Evolutionary conservation across 352 stramenopile species (phyloP).

Genomic region (Chrysophaeum taylorii): DNA sequence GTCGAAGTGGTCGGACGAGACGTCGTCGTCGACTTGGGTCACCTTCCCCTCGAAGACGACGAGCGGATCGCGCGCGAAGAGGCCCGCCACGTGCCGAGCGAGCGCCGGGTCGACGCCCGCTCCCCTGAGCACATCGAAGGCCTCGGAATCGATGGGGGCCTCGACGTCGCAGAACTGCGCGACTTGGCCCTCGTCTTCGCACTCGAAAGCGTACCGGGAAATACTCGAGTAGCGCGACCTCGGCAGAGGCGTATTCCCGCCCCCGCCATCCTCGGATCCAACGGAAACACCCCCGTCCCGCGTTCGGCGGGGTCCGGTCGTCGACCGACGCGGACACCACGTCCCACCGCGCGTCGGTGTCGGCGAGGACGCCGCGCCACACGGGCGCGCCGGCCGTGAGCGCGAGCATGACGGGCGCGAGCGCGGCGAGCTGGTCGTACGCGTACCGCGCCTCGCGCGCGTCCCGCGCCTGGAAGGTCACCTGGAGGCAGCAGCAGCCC

Average conservation of each 20-base stretch:
- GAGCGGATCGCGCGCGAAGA: conserved; percentile 96
- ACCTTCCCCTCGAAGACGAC: conserved; percentile 71
- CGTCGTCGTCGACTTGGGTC: conserved; percentile 65
- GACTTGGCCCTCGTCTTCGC: background rate
- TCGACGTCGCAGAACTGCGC: background rate
- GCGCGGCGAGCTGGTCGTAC: conserved; percentile 95
- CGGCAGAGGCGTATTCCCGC: background rate
- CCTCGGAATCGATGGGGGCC: conserved; percentile 75
- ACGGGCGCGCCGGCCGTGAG: conserved; percentile 94
- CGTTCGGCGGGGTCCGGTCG: conserved; percentile 71
- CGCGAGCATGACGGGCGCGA: conserved; percentile 95
- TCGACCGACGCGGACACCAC: conserved; percentile 95
- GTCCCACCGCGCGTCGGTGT: conserved; percentile 65
- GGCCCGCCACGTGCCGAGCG: conserved; percentile 90
- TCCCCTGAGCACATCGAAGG: conserved; percentile 72
- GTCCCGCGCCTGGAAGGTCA: conserved; percentile 95
- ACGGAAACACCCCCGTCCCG: conserved; percentile 23
- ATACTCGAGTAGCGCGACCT: background rate
- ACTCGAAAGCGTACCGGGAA: conserved; percentile 7
- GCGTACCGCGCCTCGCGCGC: conserved; percentile 93
- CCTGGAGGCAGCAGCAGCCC: conserved; percentile 99
- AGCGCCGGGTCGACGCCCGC: conserved; percentile 84
- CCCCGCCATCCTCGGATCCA: background rate
- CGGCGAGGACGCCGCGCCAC: conserved; percentile 76
- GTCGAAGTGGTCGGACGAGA: conserved; percentile 89